Conservation (phyloP, 768 basidiomycete species). For the Kwoniella europaea region DNA sequence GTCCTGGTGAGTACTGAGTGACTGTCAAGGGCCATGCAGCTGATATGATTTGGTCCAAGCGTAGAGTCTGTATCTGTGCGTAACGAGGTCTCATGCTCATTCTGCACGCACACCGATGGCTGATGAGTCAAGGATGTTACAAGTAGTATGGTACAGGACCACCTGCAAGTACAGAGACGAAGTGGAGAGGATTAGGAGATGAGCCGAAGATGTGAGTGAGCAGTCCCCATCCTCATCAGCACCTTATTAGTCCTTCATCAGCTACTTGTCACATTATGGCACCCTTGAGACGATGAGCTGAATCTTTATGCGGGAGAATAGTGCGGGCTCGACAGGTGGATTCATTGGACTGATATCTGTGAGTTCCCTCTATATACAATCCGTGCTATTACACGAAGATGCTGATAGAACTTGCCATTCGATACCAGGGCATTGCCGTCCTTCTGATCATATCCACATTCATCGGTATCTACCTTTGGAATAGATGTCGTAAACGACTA, state of each 20-base stretch:
- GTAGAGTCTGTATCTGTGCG: constrained; percentile 19
- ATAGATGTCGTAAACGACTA: constrained; percentile 21
- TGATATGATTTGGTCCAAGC: not conserved
- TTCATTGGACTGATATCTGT: constrained; percentile 32
- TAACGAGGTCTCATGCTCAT: not conserved
- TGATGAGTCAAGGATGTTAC: not conserved
- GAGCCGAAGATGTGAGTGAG: constrained; percentile 27
- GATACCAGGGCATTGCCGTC: constrained; percentile 18
- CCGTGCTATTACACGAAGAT: not conserved
- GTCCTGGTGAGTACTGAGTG: constrained; percentile 12
- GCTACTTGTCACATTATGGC: not conserved
- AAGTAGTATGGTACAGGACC: constrained; percentile 21
- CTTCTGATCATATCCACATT: constrained; percentile 15
- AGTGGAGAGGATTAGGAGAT: constrained; percentile 17
- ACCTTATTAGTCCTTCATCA: too few relatives aligned
- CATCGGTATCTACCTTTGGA: constrained; percentile 28
- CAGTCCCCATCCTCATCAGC: not conserved
- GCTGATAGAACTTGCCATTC: not conserved
- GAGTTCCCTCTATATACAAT: not conserved
- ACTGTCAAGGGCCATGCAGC: not conserved
- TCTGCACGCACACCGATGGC: not conserved
- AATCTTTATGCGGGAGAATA: not conserved
- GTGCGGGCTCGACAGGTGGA: constrained; percentile 30
- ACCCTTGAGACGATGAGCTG: not conserved
- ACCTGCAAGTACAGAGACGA: constrained; percentile 23